phyloP scores from a whole-genome alignment of 1,284 basidiomycete genomes.

The Rhodotorula sp. region DNA sequence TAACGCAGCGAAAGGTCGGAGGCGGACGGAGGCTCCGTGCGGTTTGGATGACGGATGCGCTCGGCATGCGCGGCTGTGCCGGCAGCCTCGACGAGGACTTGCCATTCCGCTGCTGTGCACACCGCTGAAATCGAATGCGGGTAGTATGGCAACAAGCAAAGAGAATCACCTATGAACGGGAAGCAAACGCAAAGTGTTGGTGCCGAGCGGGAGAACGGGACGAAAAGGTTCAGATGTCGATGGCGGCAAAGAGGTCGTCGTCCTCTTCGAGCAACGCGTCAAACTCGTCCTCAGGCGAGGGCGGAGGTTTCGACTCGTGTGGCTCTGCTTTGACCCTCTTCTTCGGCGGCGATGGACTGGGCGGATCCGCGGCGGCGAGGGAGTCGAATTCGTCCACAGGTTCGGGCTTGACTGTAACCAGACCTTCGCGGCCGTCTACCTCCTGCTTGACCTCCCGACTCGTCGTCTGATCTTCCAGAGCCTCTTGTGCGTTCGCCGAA shows the following conservation, averaged over 20 bases:
- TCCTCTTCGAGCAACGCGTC: constrained; percentile 31
- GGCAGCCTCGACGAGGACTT: no score
- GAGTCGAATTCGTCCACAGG: not conserved
- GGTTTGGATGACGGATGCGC: no score
- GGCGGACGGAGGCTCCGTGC: no score
- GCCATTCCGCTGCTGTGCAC: no score
- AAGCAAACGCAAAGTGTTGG: no score
- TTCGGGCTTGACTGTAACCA: constrained; percentile 1
- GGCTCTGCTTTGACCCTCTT: constrained; percentile 26
- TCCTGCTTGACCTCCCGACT: constrained; percentile 17
- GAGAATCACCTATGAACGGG: not conserved
- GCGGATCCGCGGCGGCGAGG: not conserved
- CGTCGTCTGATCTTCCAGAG: not conserved
- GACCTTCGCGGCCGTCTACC: not conserved
- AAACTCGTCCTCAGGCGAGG: constrained; percentile 16
- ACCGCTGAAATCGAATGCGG: not conserved
- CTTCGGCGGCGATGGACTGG: not conserved
- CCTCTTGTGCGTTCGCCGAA: not conserved
- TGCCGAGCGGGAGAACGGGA: not conserved
- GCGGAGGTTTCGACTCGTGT: not conserved
- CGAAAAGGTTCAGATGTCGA: constrained; percentile 7
- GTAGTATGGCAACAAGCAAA: not conserved
- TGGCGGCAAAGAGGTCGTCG: constrained; percentile 12
- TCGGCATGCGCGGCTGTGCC: no score
- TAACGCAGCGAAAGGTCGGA: no score